These are phyloP conservation scores for Silybum marianum DNA, from an alignment of 129 eudicot species.

Conservation along the genomic window DNA sequence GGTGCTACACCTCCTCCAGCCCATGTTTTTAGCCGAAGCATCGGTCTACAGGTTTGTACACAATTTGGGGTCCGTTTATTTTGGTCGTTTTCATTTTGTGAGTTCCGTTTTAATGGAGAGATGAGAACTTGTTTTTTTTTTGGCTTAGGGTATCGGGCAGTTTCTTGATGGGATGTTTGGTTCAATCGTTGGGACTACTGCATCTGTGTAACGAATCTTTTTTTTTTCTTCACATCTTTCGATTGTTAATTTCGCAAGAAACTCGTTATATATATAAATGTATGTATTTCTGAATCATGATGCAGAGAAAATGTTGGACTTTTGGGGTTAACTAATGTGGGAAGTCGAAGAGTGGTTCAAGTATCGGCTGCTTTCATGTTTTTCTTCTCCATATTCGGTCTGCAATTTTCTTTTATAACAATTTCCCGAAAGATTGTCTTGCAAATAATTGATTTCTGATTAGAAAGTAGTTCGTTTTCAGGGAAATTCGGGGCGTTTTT, in stretches of 20 bases:
- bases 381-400: constrained; percentile 95
- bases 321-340: constrained; percentile 88
- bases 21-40: constrained; percentile 87
- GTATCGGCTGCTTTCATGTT: constrained; percentile 93
- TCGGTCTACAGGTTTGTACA: constrained; percentile 76
- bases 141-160: constrained; percentile 72
- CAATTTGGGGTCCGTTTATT: not conserved
- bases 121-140: not conserved
- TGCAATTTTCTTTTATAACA: constrained; percentile 2
- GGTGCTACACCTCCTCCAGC: constrained; percentile 97
- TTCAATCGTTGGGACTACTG: constrained; percentile 73
- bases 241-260: not conserved
- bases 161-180: constrained; percentile 87
- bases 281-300: not conserved
- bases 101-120: not conserved
- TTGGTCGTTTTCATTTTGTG: not conserved
- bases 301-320: constrained; percentile 97
- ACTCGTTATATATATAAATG: not conserved
- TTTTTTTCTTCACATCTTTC: not conserved
- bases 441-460: not conserved
- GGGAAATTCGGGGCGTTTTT: constrained; percentile 98
- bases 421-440: not conserved
- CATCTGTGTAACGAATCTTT: constrained; percentile 71
- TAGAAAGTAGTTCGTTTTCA: constrained; percentile 33
- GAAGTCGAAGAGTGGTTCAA: constrained; percentile 97